Base-by-base conservation (phyloP, 1,284 basidiomycete species). In the Ceratobasidium sp. region DNA sequence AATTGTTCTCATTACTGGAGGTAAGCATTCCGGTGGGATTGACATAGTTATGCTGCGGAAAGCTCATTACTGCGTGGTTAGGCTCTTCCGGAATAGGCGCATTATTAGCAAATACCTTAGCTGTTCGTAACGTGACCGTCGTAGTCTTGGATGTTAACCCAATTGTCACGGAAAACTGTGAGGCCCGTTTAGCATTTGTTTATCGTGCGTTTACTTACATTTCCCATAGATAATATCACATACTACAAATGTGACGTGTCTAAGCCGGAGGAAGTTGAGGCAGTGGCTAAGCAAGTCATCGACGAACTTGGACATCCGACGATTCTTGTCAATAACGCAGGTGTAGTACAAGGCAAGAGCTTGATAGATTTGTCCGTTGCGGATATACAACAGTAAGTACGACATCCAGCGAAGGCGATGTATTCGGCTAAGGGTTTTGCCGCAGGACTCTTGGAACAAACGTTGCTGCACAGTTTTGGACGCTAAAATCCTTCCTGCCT, bases 271-370 rank as follows among this genome's bases (percentile, higher is more conserved):
- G 88, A 92, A 76, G 94, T 98, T 1, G 84, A 92, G 73, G 85
- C 84, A 0, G 87, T 91, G 0, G 88, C 93, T 0, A 88, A 89
- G 78, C 84, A 83, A 79, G 86, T 98, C 69, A 81, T 89, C 18
- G 86, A 92, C 78, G 93, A 96, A 83, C 84, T 96, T 67, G 95
- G 95, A 6, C 86, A 92, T 67, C 93, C 95, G 0, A 97, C 97
- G 0, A 87, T 98, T 38, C 82, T 99, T 16, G 85, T 99, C 78
- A 98, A 98, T 83, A 98, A 98, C 78, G 97, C 97, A 0, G 97
- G 96, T n/a, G 89, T 98, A 69, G 93, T 94, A 38, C 91, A 96
- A 81, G 95, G 96, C 35, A 96, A 95, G 78, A 83, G 91, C 0
- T 83, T 98, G 28, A 82, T 96, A 3, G 95, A 96, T 78, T 84